Base-by-base conservation (phyloP, 352 stramenopile species). In the Phytophthora agathidicida region DNA sequence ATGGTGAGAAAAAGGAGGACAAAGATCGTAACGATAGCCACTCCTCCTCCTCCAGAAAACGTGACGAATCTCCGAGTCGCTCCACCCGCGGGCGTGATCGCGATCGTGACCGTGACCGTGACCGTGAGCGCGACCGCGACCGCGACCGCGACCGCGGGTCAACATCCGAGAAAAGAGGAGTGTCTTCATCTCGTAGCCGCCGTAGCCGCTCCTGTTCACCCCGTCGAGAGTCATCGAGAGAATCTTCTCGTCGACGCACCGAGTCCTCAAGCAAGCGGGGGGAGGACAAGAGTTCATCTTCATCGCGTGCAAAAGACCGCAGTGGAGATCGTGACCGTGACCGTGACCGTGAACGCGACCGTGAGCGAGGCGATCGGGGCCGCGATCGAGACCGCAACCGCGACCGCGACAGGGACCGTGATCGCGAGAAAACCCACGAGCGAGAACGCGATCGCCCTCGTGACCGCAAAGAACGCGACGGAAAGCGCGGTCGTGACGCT, bases 181-280 rank as follows among this genome's bases (percentile, higher is more conserved):
- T 5, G 8, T 67, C 64, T 41, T 62, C 47, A 1, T 71, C 69
- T 45, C 68, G 56, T 13, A 66, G 62, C 13, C 66, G 59, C 43
- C 59, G 53, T 27, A 77, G 60, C 52, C 75, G 68, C n/a, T 89
- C 75, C 4, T 75, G 67, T 16, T 89, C 80, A 7, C 55, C 77
- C 28, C 72, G 72, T 31, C 71, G 72, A 53, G 71, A 53, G 22
- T 77, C 66, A n/a, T 55, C 45, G 28, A 33, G 45, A 39, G 65
- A 76, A 20, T 73, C 73, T 11, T 77, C 70, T 16, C 65, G 65
- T 20, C 57, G 65, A 24, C 74, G 74, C 17, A 68, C 68, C 5
- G 71, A 77, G 27, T 70, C 69, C 7, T 69, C 73, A 20, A 58
- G 47, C 30, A 66, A 68, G 32, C 44, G 54, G 5, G 37, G 28